Conservation (phyloP, 768 basidiomycete species). For the Auricularia auricula-judae region DNA sequence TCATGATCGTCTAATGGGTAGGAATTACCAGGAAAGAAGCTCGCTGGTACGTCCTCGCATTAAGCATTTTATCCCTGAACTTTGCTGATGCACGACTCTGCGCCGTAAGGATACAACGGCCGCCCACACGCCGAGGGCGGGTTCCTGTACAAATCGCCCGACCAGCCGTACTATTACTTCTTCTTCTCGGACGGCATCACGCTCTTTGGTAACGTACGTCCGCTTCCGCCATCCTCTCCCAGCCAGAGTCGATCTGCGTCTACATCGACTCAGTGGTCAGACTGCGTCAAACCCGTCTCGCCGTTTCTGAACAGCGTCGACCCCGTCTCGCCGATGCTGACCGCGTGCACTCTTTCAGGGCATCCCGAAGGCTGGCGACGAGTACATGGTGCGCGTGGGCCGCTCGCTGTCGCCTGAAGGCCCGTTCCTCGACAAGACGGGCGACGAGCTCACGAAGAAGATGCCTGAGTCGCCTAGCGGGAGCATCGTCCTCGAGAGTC, state of each 20-base stretch:
- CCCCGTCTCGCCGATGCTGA: no score
- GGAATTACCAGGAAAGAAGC: no score
- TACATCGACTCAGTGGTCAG: background rate
- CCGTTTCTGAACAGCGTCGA: background rate
- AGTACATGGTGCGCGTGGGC: background rate
- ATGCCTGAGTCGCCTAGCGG: background rate
- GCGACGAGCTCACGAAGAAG: background rate
- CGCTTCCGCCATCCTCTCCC: background rate
- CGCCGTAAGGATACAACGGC: background rate
- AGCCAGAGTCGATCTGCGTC: background rate
- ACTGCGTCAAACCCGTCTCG: background rate
- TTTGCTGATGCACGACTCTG: background rate
- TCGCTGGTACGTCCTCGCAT: background rate
- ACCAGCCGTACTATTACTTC: background rate
- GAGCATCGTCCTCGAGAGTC: slow-evolving; percentile 5
- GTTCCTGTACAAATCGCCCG: slow-evolving; percentile 1
- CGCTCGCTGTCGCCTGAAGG: background rate
- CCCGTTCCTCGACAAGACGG: background rate
- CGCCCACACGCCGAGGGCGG: background rate
- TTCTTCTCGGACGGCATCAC: slow-evolving; percentile 13
- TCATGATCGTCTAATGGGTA: no score
- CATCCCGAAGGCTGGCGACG: background rate
- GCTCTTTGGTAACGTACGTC: slow-evolving; percentile 6
- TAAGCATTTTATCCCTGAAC: background rate
- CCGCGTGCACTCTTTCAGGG: background rate